Conservation (phyloP, 2,329 filamentous ascomycete species). For the Pseudogymnoascus sp. region DNA sequence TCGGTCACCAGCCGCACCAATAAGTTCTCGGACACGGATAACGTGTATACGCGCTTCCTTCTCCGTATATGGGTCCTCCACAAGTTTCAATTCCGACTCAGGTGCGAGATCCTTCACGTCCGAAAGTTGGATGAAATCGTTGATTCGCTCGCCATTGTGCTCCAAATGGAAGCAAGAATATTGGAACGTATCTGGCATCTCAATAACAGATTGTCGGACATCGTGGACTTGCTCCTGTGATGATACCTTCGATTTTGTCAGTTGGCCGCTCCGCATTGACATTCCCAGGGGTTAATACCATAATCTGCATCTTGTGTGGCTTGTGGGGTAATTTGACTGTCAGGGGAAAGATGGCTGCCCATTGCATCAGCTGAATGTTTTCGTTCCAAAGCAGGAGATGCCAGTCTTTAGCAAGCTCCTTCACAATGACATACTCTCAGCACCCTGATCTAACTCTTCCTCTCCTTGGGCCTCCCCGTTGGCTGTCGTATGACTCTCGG, state of each 20-base stretch:
- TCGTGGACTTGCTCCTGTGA: slow-evolving; percentile 95
- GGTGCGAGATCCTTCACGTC: slow-evolving; percentile 74
- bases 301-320: slow-evolving; percentile 72
- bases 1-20: slow-evolving; percentile 83
- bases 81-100: slow-evolving; percentile 69
- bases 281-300: slow-evolving; percentile 45
- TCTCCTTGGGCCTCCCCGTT: slow-evolving; percentile 20
- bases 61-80: slow-evolving; percentile 96
- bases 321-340: slow-evolving; percentile 75
- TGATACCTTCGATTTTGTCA: slow-evolving; percentile 53
- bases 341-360: slow-evolving; percentile 48
- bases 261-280: slow-evolving; percentile 21
- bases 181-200: slow-evolving; percentile 85
- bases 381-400: not conserved
- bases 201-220: slow-evolving; percentile 91
- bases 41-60: slow-evolving; percentile 96
- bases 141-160: slow-evolving; percentile 78
- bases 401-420: not conserved
- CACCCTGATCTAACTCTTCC: slow-evolving; percentile 21
- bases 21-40: slow-evolving; percentile 81
- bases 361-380: slow-evolving; percentile 16
- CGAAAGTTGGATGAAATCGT: slow-evolving; percentile 87
- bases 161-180: slow-evolving; percentile 99
- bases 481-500: slow-evolving; percentile 18
- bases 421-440: slow-evolving; percentile 23